Base-by-base conservation (phyloP, 768 basidiomycete genomes). In the Boletus sp. region DNA sequence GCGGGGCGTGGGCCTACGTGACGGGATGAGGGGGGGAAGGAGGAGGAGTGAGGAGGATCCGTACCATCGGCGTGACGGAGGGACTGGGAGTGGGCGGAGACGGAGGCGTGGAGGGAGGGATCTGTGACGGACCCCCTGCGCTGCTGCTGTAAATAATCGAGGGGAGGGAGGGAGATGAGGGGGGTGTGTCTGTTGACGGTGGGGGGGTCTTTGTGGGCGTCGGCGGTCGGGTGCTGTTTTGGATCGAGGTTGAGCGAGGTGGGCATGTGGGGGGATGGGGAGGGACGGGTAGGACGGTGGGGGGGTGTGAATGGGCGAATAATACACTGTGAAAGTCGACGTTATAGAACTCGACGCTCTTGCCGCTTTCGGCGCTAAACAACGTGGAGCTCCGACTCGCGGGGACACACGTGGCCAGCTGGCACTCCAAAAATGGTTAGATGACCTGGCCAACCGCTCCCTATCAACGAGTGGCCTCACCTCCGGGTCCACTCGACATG, bases 101-200 rank as follows among this genome's bases (percentile, higher is more conserved):
- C 41, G 42, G 42, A 41, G n/a, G 42, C 33, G 4, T 33, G 33
- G 33, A 33, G 33, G 33, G 33, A 33, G 83, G 90, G 90, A 76
- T 92, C 91, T 8, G 90, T 90, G 67, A 90, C 87, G 2, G 91
- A 92, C 57, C 89, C 89, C 56, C 89, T 76, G n/a, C 90, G 83
- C 67, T 91, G 90, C 53, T 81, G 89, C 70, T 90, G 89, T 28
- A 91, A 80, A 69, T 81, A 85, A 69, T 90, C 86, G 65, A 92
- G 83, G 9, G 90, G 89, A 3, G 87, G 85, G 32, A 92, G 80
- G 52, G 87, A 81, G 4, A 83, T 76, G 47, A 80, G 75, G 17
- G 84, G 80, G 35, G 82, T 80, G 62, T 77, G 80, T 62, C 80
- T 75, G 24, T 12, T 7, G 28, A 11, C 9, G 33, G 33, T 5